Percentiles rank a stretch among this genome's conserved stretches.
These are phyloP conservation scores for Oidium heveae DNA, from an alignment of 2,329 filamentous ascomycete genomes.

Conservation along the genomic window DNA sequence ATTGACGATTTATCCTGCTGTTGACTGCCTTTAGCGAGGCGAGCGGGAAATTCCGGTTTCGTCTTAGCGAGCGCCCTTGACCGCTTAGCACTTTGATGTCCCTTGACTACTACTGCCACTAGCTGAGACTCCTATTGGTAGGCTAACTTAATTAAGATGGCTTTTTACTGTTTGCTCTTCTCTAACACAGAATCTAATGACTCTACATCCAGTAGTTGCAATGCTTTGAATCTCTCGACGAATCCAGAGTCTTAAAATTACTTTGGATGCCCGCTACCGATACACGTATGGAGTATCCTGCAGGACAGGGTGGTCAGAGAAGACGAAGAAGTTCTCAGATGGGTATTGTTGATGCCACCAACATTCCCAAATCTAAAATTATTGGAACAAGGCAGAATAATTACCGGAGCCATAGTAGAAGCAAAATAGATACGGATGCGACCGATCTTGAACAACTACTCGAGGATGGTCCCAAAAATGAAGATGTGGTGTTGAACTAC, in stretches of 20 bases:
- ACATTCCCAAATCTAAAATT: background rate
- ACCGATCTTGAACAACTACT: conserved; percentile 4
- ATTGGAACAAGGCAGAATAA: conserved; percentile 4
- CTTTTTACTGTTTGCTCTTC: no score
- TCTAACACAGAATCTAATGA: no score
- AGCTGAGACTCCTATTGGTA: no score
- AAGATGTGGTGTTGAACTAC: conserved; percentile 30
- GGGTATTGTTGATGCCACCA: conserved; percentile 6
- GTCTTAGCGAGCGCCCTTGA: no score
- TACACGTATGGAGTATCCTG: conserved; percentile 6
- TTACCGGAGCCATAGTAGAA: conserved; percentile 4
- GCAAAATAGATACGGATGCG: conserved; percentile 5
- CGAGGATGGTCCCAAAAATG: conserved; percentile 14
- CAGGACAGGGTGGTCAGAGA: conserved; percentile 11
- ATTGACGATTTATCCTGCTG: no score
- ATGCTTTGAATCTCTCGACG: no score
- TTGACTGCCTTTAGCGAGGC: no score
- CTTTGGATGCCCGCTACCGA: conserved; percentile 5
- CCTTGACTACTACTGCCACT: no score
- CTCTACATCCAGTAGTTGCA: no score
- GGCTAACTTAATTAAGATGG: no score
- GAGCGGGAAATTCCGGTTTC: no score
- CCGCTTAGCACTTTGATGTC: no score
- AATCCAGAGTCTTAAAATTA: background rate
- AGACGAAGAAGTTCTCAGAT: conserved; percentile 13